These are phyloP conservation scores for Picochlorum sp. DNA, from an alignment of 139 green algal genomes.

Conservation along the genomic window DNA sequence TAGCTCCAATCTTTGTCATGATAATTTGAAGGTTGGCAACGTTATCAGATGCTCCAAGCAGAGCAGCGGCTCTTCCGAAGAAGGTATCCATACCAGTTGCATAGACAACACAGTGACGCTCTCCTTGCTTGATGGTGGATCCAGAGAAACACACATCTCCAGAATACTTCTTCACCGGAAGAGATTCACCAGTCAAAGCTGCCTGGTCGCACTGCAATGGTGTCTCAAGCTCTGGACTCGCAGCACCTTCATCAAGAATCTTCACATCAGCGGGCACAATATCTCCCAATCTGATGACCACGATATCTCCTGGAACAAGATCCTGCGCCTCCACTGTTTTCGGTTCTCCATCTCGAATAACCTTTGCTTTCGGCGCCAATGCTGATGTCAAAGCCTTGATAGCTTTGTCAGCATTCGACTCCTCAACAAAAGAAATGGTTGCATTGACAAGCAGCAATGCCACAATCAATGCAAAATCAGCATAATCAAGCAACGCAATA, in stretches of 20 bases:
- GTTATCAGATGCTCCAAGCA: constrained; percentile 66
- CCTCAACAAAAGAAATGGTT: constrained; percentile 67
- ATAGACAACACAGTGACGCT: constrained; percentile 70
- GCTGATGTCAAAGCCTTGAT: constrained; percentile 74
- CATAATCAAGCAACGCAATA: constrained; percentile 71
- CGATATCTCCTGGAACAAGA: constrained; percentile 70
- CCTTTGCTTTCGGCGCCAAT: constrained; percentile 62
- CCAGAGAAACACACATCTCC: constrained; percentile 70
- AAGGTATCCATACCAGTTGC: constrained; percentile 80
- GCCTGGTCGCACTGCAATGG: constrained; percentile 77
- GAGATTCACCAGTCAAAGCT: constrained; percentile 77
- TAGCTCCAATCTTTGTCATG: constrained; percentile 73
- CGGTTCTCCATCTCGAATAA: constrained; percentile 43
- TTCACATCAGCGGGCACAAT: constrained; percentile 83
- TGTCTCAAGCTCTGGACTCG: constrained; percentile 41
- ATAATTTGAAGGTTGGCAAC: constrained; percentile 78
- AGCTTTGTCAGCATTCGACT: constrained; percentile 67
- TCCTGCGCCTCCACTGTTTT: constrained; percentile 43
- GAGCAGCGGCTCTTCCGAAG: constrained; percentile 74
- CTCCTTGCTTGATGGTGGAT: constrained; percentile 81
- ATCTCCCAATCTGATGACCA: constrained; percentile 69
- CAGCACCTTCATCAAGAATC: constrained; percentile 42
- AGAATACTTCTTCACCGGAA: constrained; percentile 74
- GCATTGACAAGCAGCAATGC: constrained; percentile 51
- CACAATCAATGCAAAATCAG: constrained; percentile 61